Evolutionary conservation across 495 filamentous ascomycete species (phyloP), one percentile per base, ranked within the genome.

Genomic region (Penicillium waksmanii): DNA sequence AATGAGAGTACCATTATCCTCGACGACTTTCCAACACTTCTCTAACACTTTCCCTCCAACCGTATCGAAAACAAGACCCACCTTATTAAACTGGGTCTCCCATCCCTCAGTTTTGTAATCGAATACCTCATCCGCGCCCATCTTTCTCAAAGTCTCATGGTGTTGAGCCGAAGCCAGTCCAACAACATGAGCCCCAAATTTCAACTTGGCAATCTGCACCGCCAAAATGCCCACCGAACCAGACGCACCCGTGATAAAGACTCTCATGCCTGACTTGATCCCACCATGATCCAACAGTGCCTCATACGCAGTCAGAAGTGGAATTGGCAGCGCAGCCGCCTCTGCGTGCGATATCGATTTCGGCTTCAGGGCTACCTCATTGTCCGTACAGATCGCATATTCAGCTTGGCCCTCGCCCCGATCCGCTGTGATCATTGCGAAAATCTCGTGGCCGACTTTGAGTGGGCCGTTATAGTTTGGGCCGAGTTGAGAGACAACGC

Each of bases 21-120:
- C 60, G 3, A 66, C 57, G 21, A 38, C 47, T 11, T 60, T 46
- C 66, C 66, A 68, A 25, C 53, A 56, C 23, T 59, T 54, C 11
- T 21, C 21, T 11, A 68, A 52, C 11, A 53, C 47, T n/a, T 55
- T 46, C 6, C 57, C 63, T 2, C 66, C 66, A 44, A 68, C 66
- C 10, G 57, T 58, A 63, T 68, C 66, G 35, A 68, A 42, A 38
- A 68, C 58, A 25, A 68, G 19, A 51, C 66, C 66, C 7, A 54
- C 43, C 0, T 19, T 43, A 3, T 13, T 3, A 6, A 59, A 12
- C 5, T 36, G 11, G 0, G 12, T 58, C 31, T 59, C 40, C 57
- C 57, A 53, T 0, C 40, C 51, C 1, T 10, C 3, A 8, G 15
- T 9, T 0, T 38, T 40, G 19, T 59, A 59, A 38, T 59, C 57